These are phyloP conservation scores for Sindora glabra DNA, from an alignment of 306 rosid genomes.

Conservation along the genomic window DNA sequence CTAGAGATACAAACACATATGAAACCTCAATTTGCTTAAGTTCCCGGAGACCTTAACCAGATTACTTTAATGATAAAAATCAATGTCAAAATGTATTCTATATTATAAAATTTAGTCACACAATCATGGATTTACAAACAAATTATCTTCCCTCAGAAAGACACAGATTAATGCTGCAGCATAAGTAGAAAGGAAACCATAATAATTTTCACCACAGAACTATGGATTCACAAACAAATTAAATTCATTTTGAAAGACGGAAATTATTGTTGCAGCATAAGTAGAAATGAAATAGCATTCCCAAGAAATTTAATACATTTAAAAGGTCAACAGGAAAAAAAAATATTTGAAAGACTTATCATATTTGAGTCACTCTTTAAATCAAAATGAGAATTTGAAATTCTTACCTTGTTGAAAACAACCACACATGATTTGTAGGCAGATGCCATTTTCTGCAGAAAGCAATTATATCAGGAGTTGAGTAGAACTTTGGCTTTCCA, in stretches of 20 bases:
- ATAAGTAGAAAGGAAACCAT: no score
- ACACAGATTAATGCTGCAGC: no score
- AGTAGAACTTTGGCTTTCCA: slow-evolving; percentile 54
- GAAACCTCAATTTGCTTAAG: slow-evolving; percentile 3
- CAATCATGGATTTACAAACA: not conserved
- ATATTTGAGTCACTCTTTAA: no score
- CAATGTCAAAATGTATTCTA: not conserved
- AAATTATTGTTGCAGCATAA: not conserved
- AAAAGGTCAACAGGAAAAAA: no score
- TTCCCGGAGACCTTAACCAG: not conserved
- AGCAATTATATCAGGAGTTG: slow-evolving; percentile 53
- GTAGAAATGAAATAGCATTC: slow-evolving; percentile 2
- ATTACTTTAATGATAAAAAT: slow-evolving; percentile 6
- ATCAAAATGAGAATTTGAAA: no score
- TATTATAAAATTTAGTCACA: slow-evolving; percentile 5
- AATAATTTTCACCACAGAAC: no score
- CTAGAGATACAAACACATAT: slow-evolving; percentile 36
- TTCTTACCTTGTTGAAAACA: slow-evolving; percentile 64
- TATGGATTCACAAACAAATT: no score
- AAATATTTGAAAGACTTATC: no score
- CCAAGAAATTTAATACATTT: no score
- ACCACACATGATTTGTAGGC: slow-evolving; percentile 57
- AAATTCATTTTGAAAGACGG: not conserved
- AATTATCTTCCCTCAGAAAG: no score
- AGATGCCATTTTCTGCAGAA: slow-evolving; percentile 59